Evolutionary conservation across 2,329 filamentous ascomycete species (phyloP).

Genomic region (Fusarium sp.): DNA sequence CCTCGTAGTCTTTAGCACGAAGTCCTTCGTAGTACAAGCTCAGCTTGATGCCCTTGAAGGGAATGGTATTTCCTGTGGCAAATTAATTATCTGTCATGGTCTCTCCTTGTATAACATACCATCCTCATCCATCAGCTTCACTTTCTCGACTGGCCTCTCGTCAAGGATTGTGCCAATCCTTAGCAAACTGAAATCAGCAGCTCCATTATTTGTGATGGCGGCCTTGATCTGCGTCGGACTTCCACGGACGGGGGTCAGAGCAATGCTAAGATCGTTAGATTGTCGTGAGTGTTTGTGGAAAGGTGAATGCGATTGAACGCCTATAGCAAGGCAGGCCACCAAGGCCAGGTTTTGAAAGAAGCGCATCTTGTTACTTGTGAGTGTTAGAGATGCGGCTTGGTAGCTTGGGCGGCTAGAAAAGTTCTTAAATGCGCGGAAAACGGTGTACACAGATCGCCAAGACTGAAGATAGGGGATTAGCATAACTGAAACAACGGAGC

Average conservation of each 20-base stretch:
- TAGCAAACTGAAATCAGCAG: slow-evolving; percentile 11
- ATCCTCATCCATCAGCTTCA: slow-evolving; percentile 8
- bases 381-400: no score
- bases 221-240: slow-evolving; percentile 16
- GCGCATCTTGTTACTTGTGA: not conserved
- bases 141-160: slow-evolving; percentile 28
- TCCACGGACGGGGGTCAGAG: not conserved
- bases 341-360: not conserved
- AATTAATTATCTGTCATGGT: not conserved
- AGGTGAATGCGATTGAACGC: slow-evolving; percentile 11
- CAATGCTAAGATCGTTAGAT: not conserved
- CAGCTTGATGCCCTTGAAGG: slow-evolving; percentile 29
- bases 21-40: slow-evolving; percentile 34
- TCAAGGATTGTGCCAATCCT: slow-evolving; percentile 36
- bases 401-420: no score
- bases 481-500: no score
- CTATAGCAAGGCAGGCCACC: not conserved
- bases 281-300: not conserved
- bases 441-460: no score
- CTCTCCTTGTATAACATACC: not conserved
- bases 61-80: not conserved
- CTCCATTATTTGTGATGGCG: slow-evolving; percentile 14
- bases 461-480: no score
- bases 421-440: no score
- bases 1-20: slow-evolving; percentile 14